These are phyloP conservation scores for Ceratobasidium sp. DNA, from an alignment of 1,284 basidiomycete species.

Conservation along the genomic window DNA sequence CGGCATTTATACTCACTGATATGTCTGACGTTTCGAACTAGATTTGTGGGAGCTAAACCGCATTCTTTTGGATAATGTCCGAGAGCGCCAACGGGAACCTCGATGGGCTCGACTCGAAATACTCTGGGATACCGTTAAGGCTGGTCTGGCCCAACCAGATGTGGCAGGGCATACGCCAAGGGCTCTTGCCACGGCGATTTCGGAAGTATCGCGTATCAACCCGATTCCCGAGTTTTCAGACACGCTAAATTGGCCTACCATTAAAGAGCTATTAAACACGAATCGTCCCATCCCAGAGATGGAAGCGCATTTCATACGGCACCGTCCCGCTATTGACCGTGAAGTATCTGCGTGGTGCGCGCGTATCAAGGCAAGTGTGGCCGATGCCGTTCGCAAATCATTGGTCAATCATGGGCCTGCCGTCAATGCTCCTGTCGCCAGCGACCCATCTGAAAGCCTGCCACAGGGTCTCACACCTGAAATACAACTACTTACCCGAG, in stretches of 20 bases:
- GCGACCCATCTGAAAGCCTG: not conserved
- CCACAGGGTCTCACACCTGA: not conserved
- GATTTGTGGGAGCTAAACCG: no score
- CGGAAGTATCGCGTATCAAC: no score
- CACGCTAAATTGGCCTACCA: not conserved
- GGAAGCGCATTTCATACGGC: not conserved
- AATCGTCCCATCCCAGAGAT: not conserved
- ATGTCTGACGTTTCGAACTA: no score
- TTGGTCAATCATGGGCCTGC: not conserved
- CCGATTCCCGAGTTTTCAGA: conserved; percentile 1
- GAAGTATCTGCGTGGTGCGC: not conserved
- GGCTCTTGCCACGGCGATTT: no score
- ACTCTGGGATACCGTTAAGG: no score
- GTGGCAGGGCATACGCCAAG: no score
- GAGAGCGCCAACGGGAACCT: no score
- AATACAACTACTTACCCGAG: not conserved
- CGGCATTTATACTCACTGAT: no score
- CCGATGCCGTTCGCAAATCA: not conserved
- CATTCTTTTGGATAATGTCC: no score
- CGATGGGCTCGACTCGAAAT: no score
- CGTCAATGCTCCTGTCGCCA: no score
- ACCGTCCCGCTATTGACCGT: not conserved
- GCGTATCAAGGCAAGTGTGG: not conserved
- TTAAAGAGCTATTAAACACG: not conserved
- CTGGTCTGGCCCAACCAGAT: no score